Evolutionary conservation across 192 early-diverging fungal species (phyloP).

Genomic region (Spizellomyces sp.): DNA sequence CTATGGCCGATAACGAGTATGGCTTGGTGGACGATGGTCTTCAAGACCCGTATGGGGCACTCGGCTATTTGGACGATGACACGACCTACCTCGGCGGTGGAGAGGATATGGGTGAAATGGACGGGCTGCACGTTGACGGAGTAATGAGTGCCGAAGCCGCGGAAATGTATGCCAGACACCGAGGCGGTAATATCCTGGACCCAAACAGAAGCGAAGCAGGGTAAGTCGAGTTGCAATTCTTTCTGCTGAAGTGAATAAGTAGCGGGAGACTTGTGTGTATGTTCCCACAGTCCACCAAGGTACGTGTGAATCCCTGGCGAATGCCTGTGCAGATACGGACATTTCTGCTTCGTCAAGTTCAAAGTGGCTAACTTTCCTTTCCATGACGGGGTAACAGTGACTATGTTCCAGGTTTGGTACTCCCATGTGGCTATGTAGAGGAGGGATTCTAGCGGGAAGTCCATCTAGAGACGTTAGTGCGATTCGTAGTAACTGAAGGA

Average conservation of each 20-base stretch:
- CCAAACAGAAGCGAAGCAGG: constrained; percentile 36
- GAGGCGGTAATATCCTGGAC: constrained; percentile 34
- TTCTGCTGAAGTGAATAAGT: neutral
- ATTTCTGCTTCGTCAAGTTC: neutral
- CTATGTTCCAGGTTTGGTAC: no score
- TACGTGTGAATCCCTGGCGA: no score
- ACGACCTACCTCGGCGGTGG: constrained; percentile 20
- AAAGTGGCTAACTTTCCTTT: neutral
- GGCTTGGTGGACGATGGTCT: constrained; percentile 18
- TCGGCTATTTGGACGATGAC: constrained; percentile 17
- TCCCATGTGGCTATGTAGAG: no score
- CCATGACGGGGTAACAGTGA: no score
- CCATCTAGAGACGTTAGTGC: no score
- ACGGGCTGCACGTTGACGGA: constrained; percentile 1
- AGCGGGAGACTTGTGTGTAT: no score
- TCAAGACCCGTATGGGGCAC: constrained; percentile 18
- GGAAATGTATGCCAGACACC: neutral
- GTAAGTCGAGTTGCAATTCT: constrained; percentile 23
- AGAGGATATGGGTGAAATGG: constrained; percentile 18
- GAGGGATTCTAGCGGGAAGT: no score
- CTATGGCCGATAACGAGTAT: constrained; percentile 19
- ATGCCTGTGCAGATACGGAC: no score
- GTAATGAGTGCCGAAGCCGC: neutral
- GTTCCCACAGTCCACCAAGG: no score
- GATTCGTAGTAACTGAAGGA: no score